Evolutionary conservation across 2,329 filamentous ascomycete species (phyloP).

Genomic region (Ophiosphaerella narmari): DNA sequence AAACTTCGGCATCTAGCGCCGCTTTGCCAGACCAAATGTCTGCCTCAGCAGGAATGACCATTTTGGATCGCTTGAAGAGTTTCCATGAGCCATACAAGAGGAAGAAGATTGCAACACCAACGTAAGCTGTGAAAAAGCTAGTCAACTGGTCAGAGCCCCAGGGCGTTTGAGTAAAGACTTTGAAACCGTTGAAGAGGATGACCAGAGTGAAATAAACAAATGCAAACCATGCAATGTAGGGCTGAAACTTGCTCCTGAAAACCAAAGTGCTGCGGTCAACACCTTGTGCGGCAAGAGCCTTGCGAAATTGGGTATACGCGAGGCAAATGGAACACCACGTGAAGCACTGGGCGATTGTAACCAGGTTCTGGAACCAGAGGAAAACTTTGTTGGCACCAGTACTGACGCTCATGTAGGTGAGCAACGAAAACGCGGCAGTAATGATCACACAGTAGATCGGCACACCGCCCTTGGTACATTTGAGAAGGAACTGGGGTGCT

Average conservation of each 20-base stretch:
- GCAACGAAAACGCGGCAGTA: constrained; percentile 48
- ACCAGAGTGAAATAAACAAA: constrained; percentile 60
- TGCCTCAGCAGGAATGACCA: constrained; percentile 47
- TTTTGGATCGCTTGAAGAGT: constrained; percentile 64
- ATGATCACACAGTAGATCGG: constrained; percentile 47
- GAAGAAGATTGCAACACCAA: constrained; percentile 49
- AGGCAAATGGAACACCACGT: constrained; percentile 61
- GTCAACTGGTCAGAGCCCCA: constrained; percentile 47
- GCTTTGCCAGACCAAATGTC: constrained; percentile 56
- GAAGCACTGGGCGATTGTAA: constrained; percentile 61
- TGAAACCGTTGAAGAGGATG: constrained; percentile 66
- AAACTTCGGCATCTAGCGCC: constrained; percentile 52
- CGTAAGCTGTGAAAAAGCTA: constrained; percentile 57
- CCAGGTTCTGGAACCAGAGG: constrained; percentile 72
- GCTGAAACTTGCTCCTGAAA: constrained; percentile 54
- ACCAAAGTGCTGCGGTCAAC: constrained; percentile 60
- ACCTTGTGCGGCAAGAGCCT: constrained; percentile 52
- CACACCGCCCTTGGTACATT: constrained; percentile 53
- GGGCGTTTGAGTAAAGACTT: constrained; percentile 59
- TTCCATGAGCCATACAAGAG: constrained; percentile 67
- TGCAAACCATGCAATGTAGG: constrained; percentile 62
- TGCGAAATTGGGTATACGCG: constrained; percentile 63
- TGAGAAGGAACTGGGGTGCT: constrained; percentile 58
- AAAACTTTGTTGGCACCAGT: constrained; percentile 58
- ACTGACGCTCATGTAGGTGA: constrained; percentile 57